Percentiles rank a stretch among this genome's conserved stretches.
Evolutionary conservation across 2,329 filamentous ascomycete genomes (phyloP).

Genomic region (Paraphoma chrysanthemicola): DNA sequence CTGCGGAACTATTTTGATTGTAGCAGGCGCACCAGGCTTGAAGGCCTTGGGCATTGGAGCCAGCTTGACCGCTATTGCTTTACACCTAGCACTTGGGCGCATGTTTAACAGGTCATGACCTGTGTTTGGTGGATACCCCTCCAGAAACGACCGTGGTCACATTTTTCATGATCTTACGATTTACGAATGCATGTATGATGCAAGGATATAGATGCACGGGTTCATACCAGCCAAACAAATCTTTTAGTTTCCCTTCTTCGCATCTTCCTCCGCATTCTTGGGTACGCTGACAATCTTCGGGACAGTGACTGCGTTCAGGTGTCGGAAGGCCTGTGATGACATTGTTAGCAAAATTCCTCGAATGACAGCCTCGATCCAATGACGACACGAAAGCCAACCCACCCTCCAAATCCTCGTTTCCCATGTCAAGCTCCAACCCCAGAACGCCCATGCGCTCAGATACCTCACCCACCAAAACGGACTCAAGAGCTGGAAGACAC

Average conservation of each 20-base stretch:
- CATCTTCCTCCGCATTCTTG: conserved; percentile 61
- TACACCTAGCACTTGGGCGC: conserved; percentile 36
- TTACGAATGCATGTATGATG: conserved; percentile 25
- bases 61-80: conserved; percentile 18
- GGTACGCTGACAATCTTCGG: conserved; percentile 61
- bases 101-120: conserved; percentile 31
- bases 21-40: conserved; percentile 30
- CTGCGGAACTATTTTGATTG: conserved; percentile 49
- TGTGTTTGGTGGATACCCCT: not conserved
- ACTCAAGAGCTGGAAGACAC: conserved; percentile 28
- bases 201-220: conserved; percentile 8
- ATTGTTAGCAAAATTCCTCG: conserved; percentile 33
- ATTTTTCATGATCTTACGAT: conserved; percentile 21
- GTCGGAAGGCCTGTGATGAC: conserved; percentile 56
- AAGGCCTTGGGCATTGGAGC: conserved; percentile 25
- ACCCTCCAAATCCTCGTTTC: conserved; percentile 32
- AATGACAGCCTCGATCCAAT: not conserved
- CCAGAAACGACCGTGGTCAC: not conserved
- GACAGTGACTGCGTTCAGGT: conserved; percentile 60
- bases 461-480: conserved; percentile 50
- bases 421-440: conserved; percentile 49
- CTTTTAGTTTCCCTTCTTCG: conserved; percentile 53
- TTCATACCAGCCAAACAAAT: conserved; percentile 7
- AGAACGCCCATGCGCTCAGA: conserved; percentile 47
- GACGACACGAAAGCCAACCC: conserved; percentile 41